phyloP scores from a whole-genome alignment of 2,329 filamentous ascomycete genomes.

The Exophiala calicioides region DNA sequence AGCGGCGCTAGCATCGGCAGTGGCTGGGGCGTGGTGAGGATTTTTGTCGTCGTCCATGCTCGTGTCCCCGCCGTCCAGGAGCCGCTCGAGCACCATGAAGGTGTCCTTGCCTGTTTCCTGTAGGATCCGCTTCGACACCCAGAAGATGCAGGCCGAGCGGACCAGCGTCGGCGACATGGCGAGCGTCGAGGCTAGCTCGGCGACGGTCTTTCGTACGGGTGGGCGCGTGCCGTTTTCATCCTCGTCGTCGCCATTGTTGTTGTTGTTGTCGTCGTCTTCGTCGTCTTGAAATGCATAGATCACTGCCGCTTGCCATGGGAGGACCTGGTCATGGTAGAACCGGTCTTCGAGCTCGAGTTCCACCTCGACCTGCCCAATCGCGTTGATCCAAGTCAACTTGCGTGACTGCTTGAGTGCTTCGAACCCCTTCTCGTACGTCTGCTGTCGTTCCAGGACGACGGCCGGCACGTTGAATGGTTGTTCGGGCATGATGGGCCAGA shows the following conservation, averaged over 20 bases:
- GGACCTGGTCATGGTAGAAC: slow-evolving; percentile 66
- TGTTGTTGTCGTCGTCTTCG: slow-evolving; percentile 32
- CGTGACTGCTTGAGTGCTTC: slow-evolving; percentile 77
- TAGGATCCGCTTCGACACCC: slow-evolving; percentile 61
- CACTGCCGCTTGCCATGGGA: slow-evolving; percentile 82
- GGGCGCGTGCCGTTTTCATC: slow-evolving; percentile 36
- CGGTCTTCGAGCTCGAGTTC: slow-evolving; percentile 83
- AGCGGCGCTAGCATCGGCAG: slow-evolving; percentile 32
- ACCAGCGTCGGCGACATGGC: slow-evolving; percentile 59
- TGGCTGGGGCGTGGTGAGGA: slow-evolving; percentile 10
- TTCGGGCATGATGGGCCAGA: slow-evolving; percentile 81
- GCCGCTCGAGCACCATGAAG: slow-evolving; percentile 59
- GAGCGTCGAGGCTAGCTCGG: slow-evolving; percentile 51
- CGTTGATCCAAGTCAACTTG: slow-evolving; percentile 85
- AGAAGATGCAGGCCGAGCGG: slow-evolving; percentile 62
- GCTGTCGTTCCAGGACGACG: slow-evolving; percentile 59
- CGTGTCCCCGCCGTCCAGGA: slow-evolving; percentile 39
- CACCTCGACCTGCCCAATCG: slow-evolving; percentile 76
- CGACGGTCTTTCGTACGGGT: slow-evolving; percentile 41
- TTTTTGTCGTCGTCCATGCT: slow-evolving; percentile 24
- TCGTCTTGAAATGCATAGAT: slow-evolving; percentile 75
- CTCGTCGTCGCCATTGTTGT: too few relatives aligned
- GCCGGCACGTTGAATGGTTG: slow-evolving; percentile 49
- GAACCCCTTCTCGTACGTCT: slow-evolving; percentile 73
- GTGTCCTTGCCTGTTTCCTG: slow-evolving; percentile 47